Evolutionary conservation across 164 flowering plant genomes (phyloP).

Genomic region (Euptelea pleiosperma): DNA sequence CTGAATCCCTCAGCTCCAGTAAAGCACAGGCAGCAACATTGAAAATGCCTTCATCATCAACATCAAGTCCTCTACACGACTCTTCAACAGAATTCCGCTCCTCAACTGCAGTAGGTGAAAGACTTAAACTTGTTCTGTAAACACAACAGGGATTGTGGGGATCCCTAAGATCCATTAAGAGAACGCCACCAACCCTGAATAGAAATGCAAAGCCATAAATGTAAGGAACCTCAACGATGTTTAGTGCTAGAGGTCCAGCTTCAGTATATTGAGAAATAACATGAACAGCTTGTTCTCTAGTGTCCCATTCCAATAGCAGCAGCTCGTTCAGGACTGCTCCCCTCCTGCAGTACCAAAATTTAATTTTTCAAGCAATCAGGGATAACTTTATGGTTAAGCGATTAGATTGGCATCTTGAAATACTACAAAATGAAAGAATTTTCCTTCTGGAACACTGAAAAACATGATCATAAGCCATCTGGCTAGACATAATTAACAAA

Average conservation of each 20-base stretch:
- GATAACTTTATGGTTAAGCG: not conserved
- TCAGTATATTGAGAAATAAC: constrained; percentile 61
- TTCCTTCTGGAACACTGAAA: constrained; percentile 10
- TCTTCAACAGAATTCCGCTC: constrained; percentile 52
- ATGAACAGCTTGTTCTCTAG: constrained; percentile 36
- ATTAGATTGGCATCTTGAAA: not conserved
- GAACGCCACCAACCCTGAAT: constrained; percentile 79
- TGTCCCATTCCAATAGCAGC: constrained; percentile 63
- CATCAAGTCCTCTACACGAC: constrained; percentile 51
- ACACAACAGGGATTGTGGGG: constrained; percentile 60
- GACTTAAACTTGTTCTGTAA: constrained; percentile 43
- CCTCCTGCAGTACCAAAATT: constrained; percentile 40
- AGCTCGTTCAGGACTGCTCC: constrained; percentile 60
- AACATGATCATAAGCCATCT: not conserved
- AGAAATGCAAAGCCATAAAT: constrained; percentile 68
- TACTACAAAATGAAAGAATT: constrained; percentile 2
- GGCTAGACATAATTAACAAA: constrained; percentile 2
- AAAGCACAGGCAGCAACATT: constrained; percentile 93
- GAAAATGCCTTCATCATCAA: constrained; percentile 77
- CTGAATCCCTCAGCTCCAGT: constrained; percentile 62
- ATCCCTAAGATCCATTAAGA: constrained; percentile 87
- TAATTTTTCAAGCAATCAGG: constrained; percentile 10
- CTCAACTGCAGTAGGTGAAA: constrained; percentile 41
- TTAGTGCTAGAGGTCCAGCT: constrained; percentile 65
- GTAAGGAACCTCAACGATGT: constrained; percentile 79